Percentiles rank a stretch among this genome's conserved stretches.
These are phyloP conservation scores for Brasenia schreberi DNA, from an alignment of 164 flowering plant species.

Conservation along the genomic window DNA sequence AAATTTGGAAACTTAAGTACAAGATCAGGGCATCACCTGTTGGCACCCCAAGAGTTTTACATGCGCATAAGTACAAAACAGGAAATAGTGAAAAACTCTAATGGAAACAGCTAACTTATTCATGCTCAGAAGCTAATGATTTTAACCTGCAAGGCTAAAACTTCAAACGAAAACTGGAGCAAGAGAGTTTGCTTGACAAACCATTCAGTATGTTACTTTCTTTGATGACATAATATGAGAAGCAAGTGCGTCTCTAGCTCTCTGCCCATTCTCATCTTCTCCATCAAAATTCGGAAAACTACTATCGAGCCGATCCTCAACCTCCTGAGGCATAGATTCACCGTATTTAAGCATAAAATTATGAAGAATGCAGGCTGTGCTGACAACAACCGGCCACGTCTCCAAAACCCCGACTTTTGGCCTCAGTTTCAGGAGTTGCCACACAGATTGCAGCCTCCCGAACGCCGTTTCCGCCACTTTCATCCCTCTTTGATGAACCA, in stretches of 20 bases:
- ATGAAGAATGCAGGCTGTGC: constrained; percentile 54
- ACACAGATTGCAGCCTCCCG: constrained; percentile 27
- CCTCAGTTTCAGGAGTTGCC: constrained; percentile 43
- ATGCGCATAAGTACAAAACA: not conserved
- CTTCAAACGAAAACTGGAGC: not conserved
- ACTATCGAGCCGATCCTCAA: constrained; percentile 5
- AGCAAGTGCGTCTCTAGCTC: constrained; percentile 49
- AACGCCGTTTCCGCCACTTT: constrained; percentile 39
- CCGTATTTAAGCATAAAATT: constrained; percentile 54
- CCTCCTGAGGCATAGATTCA: constrained; percentile 25
- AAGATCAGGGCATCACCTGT: no score
- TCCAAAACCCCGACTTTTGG: constrained; percentile 52
- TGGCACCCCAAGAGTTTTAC: not conserved
- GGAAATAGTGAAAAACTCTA: not conserved
- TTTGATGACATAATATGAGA: constrained; percentile 39
- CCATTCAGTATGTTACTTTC: not conserved
- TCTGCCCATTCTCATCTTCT: constrained; percentile 31
- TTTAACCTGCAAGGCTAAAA: not conserved
- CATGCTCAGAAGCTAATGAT: not conserved
- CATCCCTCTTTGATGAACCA: constrained; percentile 36
- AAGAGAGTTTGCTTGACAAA: not conserved
- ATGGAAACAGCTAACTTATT: no score
- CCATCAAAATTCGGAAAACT: constrained; percentile 36
- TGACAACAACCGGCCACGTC: constrained; percentile 44
- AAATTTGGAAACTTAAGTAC: no score